A percentile compares a stretch with the other conserved stretches of the same genome.
Conservation (phyloP, 208 protist genomes). For the Crithidia fasciculata region DNA sequence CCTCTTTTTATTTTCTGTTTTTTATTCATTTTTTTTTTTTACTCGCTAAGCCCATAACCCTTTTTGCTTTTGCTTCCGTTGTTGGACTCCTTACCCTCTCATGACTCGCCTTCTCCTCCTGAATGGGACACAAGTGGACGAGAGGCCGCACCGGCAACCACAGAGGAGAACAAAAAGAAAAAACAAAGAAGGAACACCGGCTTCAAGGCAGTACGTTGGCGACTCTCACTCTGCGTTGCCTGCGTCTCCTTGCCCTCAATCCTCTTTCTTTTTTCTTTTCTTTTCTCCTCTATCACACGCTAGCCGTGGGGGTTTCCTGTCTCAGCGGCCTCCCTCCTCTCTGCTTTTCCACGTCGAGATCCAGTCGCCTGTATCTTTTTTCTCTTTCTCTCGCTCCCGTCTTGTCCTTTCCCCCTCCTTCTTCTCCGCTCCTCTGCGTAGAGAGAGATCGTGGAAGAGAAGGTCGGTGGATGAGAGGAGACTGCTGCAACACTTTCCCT, state of each 20-base stretch:
- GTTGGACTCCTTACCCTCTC: background rate
- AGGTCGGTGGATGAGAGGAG: no score
- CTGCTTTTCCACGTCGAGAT: background rate
- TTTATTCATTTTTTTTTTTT: background rate
- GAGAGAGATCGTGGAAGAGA: no score
- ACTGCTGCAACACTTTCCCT: no score
- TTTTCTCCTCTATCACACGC: background rate
- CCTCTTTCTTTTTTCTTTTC: constrained; percentile 1
- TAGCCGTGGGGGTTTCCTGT: background rate
- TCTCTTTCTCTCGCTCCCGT: background rate
- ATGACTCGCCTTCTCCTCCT: background rate
- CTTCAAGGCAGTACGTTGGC: no score
- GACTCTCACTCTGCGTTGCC: background rate
- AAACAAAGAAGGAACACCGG: no score
- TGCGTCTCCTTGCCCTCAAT: background rate
- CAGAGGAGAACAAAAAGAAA: no score
- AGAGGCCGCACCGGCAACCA: no score
- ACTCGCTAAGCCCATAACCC: background rate
- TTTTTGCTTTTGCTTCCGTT: background rate
- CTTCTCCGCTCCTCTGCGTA: no score
- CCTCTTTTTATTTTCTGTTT: constrained; percentile 4
- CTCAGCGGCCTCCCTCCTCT: background rate
- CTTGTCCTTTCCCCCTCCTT: background rate
- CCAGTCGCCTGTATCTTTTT: background rate
- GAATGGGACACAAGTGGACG: constrained; percentile 2